These are phyloP conservation scores for Fusarium abutilonis DNA, from an alignment of 2,329 filamentous ascomycete species.

Conservation along the genomic window DNA sequence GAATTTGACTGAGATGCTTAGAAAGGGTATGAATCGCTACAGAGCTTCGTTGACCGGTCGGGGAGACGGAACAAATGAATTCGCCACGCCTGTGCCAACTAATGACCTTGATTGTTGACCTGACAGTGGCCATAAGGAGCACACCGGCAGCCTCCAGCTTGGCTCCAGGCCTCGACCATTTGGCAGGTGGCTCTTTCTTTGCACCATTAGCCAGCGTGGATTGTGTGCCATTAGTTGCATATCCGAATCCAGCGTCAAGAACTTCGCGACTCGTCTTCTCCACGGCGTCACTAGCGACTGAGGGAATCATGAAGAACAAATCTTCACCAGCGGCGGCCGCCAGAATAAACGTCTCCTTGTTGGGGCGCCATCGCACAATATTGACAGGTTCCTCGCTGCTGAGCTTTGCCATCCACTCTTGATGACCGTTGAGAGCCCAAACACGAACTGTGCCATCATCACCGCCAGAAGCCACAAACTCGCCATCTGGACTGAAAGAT, in stretches of 20 bases:
- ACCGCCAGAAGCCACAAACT: constrained; percentile 89
- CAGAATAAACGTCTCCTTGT: constrained; percentile 80
- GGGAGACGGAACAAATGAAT: constrained; percentile 92
- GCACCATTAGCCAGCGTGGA: constrained; percentile 61
- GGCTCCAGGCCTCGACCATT: constrained; percentile 82
- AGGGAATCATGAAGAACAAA: constrained; percentile 84
- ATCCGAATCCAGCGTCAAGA: constrained; percentile 91
- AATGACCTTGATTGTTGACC: constrained; percentile 84
- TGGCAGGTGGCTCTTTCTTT: constrained; percentile 79
- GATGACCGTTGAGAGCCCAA: constrained; percentile 90
- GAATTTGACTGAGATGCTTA: constrained; percentile 93
- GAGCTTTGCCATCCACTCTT: constrained; percentile 85
- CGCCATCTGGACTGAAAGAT: constrained; percentile 83
- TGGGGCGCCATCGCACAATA: constrained; percentile 88
- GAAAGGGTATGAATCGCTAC: constrained; percentile 95
- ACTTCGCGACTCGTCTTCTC: constrained; percentile 79
- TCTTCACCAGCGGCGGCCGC: constrained; percentile 86
- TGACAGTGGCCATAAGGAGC: constrained; percentile 81
- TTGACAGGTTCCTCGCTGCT: constrained; percentile 83
- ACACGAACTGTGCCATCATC: constrained; percentile 93
- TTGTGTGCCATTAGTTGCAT: constrained; percentile 76
- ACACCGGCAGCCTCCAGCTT: constrained; percentile 81
- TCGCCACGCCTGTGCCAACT: constrained; percentile 95
- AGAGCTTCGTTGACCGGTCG: constrained; percentile 78
- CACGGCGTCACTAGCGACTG: constrained; percentile 75